phyloP scores from a whole-genome alignment of 2,329 filamentous ascomycete species.

The Hypocreales sp. region DNA sequence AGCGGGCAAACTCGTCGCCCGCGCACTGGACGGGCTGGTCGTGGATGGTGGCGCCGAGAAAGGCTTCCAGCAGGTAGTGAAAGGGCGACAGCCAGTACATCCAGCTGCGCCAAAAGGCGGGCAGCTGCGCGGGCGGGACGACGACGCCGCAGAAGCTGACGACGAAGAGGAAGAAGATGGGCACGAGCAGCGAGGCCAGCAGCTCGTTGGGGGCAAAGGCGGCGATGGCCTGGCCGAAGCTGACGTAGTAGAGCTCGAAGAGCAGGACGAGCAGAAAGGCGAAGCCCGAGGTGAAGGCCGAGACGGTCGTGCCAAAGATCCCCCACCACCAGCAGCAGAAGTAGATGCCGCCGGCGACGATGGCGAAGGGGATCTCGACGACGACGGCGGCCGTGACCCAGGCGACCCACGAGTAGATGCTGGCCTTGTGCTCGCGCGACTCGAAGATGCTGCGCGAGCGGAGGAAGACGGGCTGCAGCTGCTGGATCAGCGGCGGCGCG shows the following conservation, averaged over 20 bases:
- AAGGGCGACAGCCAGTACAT: constrained; percentile 57
- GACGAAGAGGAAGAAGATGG: constrained; percentile 55
- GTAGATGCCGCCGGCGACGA: constrained; percentile 41
- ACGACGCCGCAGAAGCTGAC: constrained; percentile 57
- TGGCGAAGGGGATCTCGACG: constrained; percentile 54
- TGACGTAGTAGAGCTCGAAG: constrained; percentile 50
- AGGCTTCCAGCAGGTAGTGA: constrained; percentile 48
- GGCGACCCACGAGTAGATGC: constrained; percentile 65
- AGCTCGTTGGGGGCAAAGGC: constrained; percentile 51
- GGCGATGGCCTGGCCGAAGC: constrained; percentile 53
- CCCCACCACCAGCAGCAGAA: constrained; percentile 41
- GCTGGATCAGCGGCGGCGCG: constrained; percentile 58
- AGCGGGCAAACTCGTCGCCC: constrained; percentile 40
- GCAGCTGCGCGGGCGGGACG: constrained; percentile 42
- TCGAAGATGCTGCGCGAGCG: constrained; percentile 52
- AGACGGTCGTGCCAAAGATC: constrained; percentile 29
- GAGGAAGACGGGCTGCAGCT: constrained; percentile 60
- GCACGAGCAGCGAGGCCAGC: constrained; percentile 49
- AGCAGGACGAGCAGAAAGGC: constrained; percentile 48
- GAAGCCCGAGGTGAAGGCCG: constrained; percentile 43
- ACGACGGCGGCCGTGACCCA: constrained; percentile 51
- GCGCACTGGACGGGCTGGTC: constrained; percentile 39
- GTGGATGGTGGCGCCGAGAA: constrained; percentile 40
- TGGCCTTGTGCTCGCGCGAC: constrained; percentile 57
- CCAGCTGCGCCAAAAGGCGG: constrained; percentile 47